These are phyloP conservation scores for Suhomyces chickasaworum DNA, from an alignment of 1,139 yeast species.

Conservation along the genomic window DNA sequence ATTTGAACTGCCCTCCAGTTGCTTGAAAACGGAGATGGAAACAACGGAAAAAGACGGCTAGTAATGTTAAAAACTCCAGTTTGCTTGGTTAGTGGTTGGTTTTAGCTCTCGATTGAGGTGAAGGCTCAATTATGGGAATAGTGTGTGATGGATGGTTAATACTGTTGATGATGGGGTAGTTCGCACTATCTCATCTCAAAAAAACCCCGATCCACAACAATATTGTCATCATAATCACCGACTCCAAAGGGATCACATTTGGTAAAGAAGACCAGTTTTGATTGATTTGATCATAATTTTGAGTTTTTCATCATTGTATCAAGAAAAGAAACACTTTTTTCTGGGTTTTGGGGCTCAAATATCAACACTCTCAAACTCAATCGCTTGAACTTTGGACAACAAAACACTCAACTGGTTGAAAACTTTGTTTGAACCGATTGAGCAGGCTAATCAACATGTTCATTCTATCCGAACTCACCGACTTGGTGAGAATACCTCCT, in stretches of 20 bases:
- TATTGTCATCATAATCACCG: neutral
- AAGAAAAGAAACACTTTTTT: too few relatives aligned
- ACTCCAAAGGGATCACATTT: neutral
- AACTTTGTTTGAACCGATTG: too few relatives aligned
- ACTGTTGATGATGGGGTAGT: neutral
- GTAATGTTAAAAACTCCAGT: too few relatives aligned
- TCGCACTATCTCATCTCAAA: constrained; percentile 6
- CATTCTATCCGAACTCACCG: constrained; percentile 75
- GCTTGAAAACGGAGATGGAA: too few relatives aligned
- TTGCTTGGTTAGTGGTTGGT: too few relatives aligned
- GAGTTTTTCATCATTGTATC: neutral
- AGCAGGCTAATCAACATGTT: constrained; percentile 55
- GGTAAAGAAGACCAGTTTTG: neutral
- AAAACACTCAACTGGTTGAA: neutral
- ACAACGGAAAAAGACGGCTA: too few relatives aligned
- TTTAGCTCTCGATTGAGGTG: too few relatives aligned
- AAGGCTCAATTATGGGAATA: neutral
- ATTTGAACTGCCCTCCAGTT: neutral
- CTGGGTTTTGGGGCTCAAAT: neutral
- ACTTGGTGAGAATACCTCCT: constrained; percentile 86
- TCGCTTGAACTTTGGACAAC: neutral
- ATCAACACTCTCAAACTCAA: neutral
- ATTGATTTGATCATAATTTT: neutral
- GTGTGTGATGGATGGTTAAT: neutral
- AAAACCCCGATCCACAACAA: neutral